phyloP scores from a whole-genome alignment of 306 rosid genomes.

The Castanea sativa region DNA sequence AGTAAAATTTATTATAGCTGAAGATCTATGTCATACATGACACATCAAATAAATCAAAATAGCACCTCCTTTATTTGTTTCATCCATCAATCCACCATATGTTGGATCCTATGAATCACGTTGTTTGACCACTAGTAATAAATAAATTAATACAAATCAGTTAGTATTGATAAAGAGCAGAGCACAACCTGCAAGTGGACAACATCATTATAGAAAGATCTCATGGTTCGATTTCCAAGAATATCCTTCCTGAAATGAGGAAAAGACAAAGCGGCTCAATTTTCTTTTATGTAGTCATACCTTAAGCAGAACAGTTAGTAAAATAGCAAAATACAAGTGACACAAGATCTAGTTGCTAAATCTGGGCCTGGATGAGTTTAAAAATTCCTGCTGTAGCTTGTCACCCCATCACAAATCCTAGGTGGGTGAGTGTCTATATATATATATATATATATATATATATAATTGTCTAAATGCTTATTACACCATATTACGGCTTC shows the following conservation, averaged over 20 bases:
- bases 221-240: slow-evolving; percentile 58
- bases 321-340: slow-evolving; percentile 14
- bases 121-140: no score
- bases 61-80: not conserved
- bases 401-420: slow-evolving; percentile 13
- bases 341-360: not conserved
- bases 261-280: slow-evolving; percentile 8
- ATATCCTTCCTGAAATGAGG: slow-evolving; percentile 76
- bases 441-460: not conserved
- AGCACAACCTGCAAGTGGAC: slow-evolving; percentile 74
- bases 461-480: not conserved
- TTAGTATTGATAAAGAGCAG: slow-evolving; percentile 3
- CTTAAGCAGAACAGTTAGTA: slow-evolving; percentile 1
- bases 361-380: not conserved
- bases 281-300: slow-evolving; percentile 3
- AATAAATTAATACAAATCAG: not conserved
- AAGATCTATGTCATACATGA: not conserved
- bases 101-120: no score
- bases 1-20: not conserved
- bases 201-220: slow-evolving; percentile 75
- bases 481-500: not conserved
- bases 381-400: slow-evolving; percentile 9
- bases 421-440: not conserved
- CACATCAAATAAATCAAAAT: not conserved
- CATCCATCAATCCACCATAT: not conserved